phyloP scores from a whole-genome alignment of 768 basidiomycete species.

The Tylopilus sp. region DNA sequence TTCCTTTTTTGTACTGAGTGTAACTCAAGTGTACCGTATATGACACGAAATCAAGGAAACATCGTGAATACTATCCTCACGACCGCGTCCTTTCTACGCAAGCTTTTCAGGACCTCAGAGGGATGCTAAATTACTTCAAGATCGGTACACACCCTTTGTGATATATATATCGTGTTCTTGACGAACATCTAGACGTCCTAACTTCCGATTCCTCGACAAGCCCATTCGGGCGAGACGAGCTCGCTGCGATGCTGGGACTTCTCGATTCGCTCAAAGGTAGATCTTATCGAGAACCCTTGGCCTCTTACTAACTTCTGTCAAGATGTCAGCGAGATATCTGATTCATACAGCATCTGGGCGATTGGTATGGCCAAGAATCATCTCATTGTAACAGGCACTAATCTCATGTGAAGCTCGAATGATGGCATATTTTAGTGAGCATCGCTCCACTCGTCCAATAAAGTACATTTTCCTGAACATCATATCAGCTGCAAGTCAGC shows the following conservation, averaged over 20 bases:
- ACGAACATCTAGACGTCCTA: conserved; percentile 5
- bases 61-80: conserved; percentile 17
- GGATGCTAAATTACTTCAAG: conserved; percentile 15
- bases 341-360: conserved; percentile 9
- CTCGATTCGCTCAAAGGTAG: too few species aligned
- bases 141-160: conserved; percentile 2
- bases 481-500: conserved; percentile 11
- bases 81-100: background rate
- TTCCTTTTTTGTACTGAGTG: background rate
- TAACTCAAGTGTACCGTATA: background rate
- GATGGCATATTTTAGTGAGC: conserved; percentile 12
- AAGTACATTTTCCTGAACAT: background rate
- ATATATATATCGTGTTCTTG: background rate
- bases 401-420: conserved; percentile 9
- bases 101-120: conserved; percentile 10
- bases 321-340: too few species aligned
- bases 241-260: too few species aligned
- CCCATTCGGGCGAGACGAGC: conserved; percentile 11
- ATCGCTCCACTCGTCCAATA: background rate
- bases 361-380: conserved; percentile 5
- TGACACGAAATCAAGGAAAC: conserved; percentile 12
- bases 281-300: background rate
- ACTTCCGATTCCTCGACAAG: conserved; percentile 17
- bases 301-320: background rate
- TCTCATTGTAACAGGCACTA: background rate